Base-by-base conservation (phyloP, 73 alveolate genomes). In the Symbiodinium pilosum region DNA sequence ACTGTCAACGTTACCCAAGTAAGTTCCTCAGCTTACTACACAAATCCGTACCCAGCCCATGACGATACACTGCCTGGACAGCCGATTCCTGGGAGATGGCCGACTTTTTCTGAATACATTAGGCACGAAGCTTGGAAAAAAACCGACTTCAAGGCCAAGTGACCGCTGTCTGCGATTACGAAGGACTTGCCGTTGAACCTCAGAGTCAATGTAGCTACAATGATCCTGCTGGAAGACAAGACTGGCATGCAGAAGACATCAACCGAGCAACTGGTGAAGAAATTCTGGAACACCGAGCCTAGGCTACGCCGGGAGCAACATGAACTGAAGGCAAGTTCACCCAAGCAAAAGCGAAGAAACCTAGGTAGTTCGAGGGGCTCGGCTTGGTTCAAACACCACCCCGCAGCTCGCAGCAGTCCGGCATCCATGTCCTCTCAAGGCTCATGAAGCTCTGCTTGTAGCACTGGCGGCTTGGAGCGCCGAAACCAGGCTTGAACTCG, bases 391-490 rank as follows among this genome's bases (percentile, higher is more conserved):
- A 91, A 69, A 44, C 97, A 91, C 97, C 97, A 91, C 18, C 97
- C 97, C 5, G 97, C 97, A 4, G 97, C 97, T 91, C 97, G 75
- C 54, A 91, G 54, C 30, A 91, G 97, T 44, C 97, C 97, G 0
- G 97, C 24, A 86, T 91, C 97, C 97, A 91, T 91, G 88, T 91
- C 97, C 97, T 91, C 24, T n/a, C n/a, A n/a, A n/a, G n/a, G n/a
- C n/a, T n/a, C n/a, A n/a, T n/a, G n/a, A n/a, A n/a, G n/a, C n/a
- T n/a, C n/a, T n/a, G n/a, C n/a, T n/a, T n/a, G n/a, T n/a, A n/a
- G n/a, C n/a, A n/a, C n/a, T n/a, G n/a, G n/a, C n/a, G n/a, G n/a
- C n/a, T n/a, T n/a, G n/a, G n/a, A n/a, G n/a, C n/a, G n/a, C n/a
- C n/a, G n/a, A n/a, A n/a, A n/a, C n/a, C n/a, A n/a, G n/a, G n/a